Percentiles rank a stretch among this genome's conserved stretches.
phyloP scores from a whole-genome alignment of 192 early-diverging fungal genomes.

The Linnemannia hyalina region DNA sequence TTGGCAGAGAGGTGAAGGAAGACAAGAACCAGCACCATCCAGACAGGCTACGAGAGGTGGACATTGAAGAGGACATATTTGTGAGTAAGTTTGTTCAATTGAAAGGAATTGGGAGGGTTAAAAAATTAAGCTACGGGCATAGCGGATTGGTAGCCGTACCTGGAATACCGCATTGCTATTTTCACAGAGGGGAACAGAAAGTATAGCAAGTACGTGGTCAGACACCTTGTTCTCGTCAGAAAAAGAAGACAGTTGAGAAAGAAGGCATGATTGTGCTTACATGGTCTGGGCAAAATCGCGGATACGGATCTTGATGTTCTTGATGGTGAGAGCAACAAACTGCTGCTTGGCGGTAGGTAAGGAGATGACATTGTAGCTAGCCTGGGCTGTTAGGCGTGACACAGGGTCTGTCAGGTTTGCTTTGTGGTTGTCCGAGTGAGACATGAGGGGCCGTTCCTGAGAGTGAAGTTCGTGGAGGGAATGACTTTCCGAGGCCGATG shows the following conservation, averaged over 20 bases:
- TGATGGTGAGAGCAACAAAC: constrained; percentile 47
- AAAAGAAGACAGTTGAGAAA: background rate
- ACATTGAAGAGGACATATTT: background rate
- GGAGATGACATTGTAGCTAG: constrained; percentile 38
- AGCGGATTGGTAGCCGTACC: constrained; percentile 3
- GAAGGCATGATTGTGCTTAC: constrained; percentile 7
- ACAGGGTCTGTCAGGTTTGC: background rate
- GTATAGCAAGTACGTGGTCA: background rate
- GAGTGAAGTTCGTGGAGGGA: constrained; percentile 26
- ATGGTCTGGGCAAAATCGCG: constrained; percentile 49
- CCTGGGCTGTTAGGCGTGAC: constrained; percentile 44
- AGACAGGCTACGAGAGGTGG: constrained; percentile 30
- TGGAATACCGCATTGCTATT: constrained; percentile 47
- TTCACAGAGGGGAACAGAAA: background rate
- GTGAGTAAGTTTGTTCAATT: background rate
- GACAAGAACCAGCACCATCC: constrained; percentile 55
- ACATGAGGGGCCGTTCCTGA: constrained; percentile 28
- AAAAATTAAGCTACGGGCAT: background rate
- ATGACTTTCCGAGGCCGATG: constrained; percentile 20
- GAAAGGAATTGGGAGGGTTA: background rate
- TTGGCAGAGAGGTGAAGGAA: constrained; percentile 55
- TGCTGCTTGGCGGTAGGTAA: constrained; percentile 40
- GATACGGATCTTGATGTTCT: constrained; percentile 42
- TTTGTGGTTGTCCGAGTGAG: background rate
- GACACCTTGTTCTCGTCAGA: background rate